Conservation (phyloP, 2,329 filamentous ascomycete species). For the Nemania sp. region DNA sequence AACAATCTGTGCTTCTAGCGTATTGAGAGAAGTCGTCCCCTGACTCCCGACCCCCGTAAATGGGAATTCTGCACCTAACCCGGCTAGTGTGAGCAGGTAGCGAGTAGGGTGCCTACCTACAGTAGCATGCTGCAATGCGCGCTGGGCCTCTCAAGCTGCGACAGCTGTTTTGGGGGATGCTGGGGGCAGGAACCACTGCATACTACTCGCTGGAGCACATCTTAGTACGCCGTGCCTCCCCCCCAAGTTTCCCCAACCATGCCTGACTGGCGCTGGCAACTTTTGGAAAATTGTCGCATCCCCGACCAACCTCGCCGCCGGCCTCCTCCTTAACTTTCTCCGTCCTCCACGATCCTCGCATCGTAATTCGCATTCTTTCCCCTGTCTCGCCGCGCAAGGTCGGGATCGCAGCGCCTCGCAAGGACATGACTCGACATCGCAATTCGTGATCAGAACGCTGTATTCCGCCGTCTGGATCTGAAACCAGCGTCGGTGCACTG, state of each 20-base stretch:
- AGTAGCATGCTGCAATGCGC: neutral
- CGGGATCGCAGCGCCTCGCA: slow-evolving; percentile 12
- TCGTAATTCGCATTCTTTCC: slow-evolving; percentile 10
- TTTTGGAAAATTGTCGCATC: slow-evolving; percentile 30
- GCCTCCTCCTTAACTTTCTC: slow-evolving; percentile 22
- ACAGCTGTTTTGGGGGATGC: neutral
- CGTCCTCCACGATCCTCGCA: slow-evolving; percentile 23
- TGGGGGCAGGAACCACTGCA: slow-evolving; percentile 3
- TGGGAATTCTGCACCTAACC: slow-evolving; percentile 8
- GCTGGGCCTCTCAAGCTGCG: slow-evolving; percentile 1
- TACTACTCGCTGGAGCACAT: slow-evolving; percentile 2
- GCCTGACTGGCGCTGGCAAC: slow-evolving; percentile 11
- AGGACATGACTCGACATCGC: slow-evolving; percentile 16
- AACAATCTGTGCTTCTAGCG: neutral
- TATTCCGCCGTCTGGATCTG: slow-evolving; percentile 14
- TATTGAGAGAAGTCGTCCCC: slow-evolving; percentile 14
- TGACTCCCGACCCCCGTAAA: slow-evolving; percentile 24
- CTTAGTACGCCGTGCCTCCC: neutral
- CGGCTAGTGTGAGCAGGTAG: too few species aligned
- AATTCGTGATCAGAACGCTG: slow-evolving; percentile 20
- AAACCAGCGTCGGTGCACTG: slow-evolving; percentile 10
- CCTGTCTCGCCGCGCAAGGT: slow-evolving; percentile 19
- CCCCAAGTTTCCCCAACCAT: slow-evolving; percentile 9
- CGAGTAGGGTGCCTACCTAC: too few species aligned
- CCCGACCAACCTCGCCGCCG: slow-evolving; percentile 29